A percentile compares a stretch with the other conserved stretches of the same genome.
Conservation (phyloP, 148 eudicot species). For the Nepenthes gracilis region DNA sequence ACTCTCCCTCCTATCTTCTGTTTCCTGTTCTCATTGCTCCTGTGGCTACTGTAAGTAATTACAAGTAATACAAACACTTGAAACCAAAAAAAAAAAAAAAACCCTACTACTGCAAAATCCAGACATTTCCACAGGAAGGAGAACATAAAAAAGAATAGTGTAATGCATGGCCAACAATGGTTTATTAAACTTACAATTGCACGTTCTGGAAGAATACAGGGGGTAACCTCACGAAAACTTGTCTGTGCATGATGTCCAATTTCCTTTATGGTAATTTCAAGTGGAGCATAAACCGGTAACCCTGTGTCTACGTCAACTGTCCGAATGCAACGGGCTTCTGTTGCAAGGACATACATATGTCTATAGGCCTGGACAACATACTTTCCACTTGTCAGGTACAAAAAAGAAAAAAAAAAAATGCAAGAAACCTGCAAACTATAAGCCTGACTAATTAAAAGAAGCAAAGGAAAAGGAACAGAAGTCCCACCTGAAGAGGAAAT, state of each 20-base stretch:
- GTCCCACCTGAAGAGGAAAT: too few species aligned
- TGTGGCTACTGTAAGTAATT: too few species aligned
- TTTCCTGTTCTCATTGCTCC: too few species aligned
- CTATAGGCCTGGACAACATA: slow-evolving; percentile 61
- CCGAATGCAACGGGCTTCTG: slow-evolving; percentile 93
- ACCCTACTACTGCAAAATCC: too few species aligned
- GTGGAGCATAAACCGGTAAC: slow-evolving; percentile 90
- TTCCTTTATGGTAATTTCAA: slow-evolving; percentile 78
- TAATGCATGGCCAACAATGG: not conserved
- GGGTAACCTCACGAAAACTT: slow-evolving; percentile 86
- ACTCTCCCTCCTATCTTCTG: too few species aligned
- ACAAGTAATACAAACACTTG: too few species aligned
- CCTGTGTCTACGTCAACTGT: slow-evolving; percentile 96
- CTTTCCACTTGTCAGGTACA: not conserved
- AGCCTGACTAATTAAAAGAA: too few species aligned
- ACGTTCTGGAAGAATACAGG: slow-evolving; percentile 96
- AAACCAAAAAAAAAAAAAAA: too few species aligned
- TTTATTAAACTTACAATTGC: slow-evolving; percentile 49
- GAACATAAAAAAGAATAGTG: not conserved
- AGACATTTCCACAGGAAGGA: not conserved
- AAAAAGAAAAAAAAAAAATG: not conserved
- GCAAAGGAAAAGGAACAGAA: too few species aligned
- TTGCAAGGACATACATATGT: slow-evolving; percentile 96
- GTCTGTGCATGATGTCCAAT: slow-evolving; percentile 85
- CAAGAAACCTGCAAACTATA: not conserved